phyloP scores from a whole-genome alignment of 169 alveolate genomes.

The Perkinsus chesapeaki region DNA sequence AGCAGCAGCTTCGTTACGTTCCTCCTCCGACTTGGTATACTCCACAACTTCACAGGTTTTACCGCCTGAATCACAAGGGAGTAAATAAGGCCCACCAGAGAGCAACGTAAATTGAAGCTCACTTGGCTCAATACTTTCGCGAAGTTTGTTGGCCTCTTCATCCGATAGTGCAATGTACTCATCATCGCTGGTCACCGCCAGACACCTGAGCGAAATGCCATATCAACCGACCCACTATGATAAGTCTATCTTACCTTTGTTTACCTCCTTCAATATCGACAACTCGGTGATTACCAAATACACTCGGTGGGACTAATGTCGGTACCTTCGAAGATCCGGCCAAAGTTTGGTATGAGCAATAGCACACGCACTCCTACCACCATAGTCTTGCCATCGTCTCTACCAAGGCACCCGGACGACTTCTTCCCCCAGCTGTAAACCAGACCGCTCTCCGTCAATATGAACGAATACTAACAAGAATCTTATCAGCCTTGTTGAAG shows the following conservation, averaged over 20 bases:
- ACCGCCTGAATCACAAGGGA: neutral
- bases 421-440: neutral
- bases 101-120: neutral
- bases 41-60: neutral
- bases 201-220: neutral
- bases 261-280: neutral
- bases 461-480: neutral
- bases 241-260: neutral
- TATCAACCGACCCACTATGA: neutral
- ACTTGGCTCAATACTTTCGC: neutral
- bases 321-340: neutral
- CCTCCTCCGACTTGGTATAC: neutral
- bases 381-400: neutral
- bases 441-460: neutral
- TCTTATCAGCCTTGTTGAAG: too few species aligned
- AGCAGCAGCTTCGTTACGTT: neutral
- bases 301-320: neutral
- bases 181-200: neutral
- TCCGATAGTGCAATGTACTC: neutral
- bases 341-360: neutral
- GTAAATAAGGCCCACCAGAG: neutral
- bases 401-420: neutral
- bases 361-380: neutral
- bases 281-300: neutral
- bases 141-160: neutral